Evolutionary conservation across 352 stramenopile genomes (phyloP).

Genomic region (Phytopythium aichiense): DNA sequence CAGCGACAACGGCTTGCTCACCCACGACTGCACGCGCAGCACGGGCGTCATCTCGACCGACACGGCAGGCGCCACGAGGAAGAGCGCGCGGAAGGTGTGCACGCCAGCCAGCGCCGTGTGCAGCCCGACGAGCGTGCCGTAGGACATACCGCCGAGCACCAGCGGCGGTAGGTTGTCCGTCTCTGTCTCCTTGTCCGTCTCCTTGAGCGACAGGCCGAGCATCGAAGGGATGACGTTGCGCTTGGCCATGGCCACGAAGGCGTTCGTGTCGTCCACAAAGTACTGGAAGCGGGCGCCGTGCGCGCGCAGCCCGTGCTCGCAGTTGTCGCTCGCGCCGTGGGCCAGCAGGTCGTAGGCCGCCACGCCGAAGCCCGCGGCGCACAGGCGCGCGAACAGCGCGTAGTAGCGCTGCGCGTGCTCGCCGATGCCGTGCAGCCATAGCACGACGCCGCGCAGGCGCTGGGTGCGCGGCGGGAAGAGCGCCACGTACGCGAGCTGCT

Average conservation of each 20-base stretch:
- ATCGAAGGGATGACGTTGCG: constrained; percentile 23
- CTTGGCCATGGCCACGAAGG: constrained; percentile 35
- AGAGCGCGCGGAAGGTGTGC: constrained; percentile 19
- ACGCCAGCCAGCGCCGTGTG: constrained; percentile 22
- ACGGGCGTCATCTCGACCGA: constrained; percentile 18
- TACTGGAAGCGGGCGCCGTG: constrained; percentile 34
- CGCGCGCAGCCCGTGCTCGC: constrained; percentile 22
- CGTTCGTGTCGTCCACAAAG: constrained; percentile 53
- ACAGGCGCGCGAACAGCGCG: constrained; percentile 38
- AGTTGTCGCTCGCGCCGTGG: constrained; percentile 38
- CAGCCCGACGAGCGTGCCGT: constrained; percentile 28
- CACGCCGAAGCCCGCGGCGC: constrained; percentile 32
- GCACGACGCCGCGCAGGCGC: constrained; percentile 31
- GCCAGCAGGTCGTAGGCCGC: constrained; percentile 44
- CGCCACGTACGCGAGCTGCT: constrained; percentile 36
- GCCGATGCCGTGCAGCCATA: constrained; percentile 49
- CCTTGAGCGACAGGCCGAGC: not conserved
- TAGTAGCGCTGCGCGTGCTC: constrained; percentile 44
- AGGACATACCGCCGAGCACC: constrained; percentile 26
- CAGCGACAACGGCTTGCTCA: constrained; percentile 17
- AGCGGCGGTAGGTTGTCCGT: constrained; percentile 4
- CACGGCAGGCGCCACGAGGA: constrained; percentile 21
- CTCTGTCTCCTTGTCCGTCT: not conserved
- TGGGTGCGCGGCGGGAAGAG: constrained; percentile 22
- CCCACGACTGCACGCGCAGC: constrained; percentile 13